phyloP scores from a whole-genome alignment of 1,284 basidiomycete genomes.

The Ceratobasidium sp. region DNA sequence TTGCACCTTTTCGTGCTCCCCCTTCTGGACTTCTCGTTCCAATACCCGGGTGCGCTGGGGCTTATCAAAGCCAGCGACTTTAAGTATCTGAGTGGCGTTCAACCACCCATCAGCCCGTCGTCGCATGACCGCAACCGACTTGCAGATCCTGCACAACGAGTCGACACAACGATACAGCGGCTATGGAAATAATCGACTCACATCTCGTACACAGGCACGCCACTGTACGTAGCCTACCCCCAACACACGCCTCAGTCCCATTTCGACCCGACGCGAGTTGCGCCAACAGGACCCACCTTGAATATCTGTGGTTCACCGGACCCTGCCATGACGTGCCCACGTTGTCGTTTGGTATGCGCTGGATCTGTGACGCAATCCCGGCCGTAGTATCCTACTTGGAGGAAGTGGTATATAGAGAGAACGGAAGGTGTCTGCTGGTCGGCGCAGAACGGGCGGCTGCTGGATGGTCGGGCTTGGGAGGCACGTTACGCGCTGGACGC shows the following conservation, averaged over 20 bases:
- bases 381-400: neutral
- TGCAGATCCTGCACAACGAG: constrained; percentile 79
- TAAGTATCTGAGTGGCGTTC: constrained; percentile 99
- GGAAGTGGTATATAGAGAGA: neutral
- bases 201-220: constrained; percentile 89
- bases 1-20: constrained; percentile 99
- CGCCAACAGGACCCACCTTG: constrained; percentile 62
- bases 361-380: neutral
- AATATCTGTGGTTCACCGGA: constrained; percentile 73
- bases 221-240: constrained; percentile 82
- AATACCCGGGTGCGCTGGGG: constrained; percentile 97
- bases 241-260: constrained; percentile 8
- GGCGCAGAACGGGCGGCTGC: neutral
- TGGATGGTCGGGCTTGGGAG: constrained; percentile 12
- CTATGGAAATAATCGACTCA: constrained; percentile 57
- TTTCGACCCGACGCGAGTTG: neutral
- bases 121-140: constrained; percentile 97
- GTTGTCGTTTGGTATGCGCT: neutral
- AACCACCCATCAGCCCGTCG: constrained; percentile 95
- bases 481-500: constrained; percentile 41
- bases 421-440: neutral
- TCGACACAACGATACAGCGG: constrained; percentile 51
- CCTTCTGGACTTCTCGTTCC: constrained; percentile 98
- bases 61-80: constrained; percentile 99
- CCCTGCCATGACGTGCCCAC: constrained; percentile 32